Conservation (phyloP, 257 asterid species). For the Penstemon eatonii region DNA sequence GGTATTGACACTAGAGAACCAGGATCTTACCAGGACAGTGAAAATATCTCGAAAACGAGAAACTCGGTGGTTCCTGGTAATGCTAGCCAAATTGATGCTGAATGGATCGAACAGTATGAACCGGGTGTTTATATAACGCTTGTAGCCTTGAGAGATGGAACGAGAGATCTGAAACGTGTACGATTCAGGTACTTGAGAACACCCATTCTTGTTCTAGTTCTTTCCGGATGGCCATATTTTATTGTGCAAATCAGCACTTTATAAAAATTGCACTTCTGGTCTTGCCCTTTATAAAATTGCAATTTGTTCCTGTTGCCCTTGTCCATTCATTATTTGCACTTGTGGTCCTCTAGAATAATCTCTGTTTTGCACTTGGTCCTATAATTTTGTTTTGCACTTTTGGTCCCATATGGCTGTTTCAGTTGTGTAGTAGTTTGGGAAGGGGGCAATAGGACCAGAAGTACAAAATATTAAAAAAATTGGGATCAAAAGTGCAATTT, state of each 20-base stretch:
- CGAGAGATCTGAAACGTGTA: constrained; percentile 92
- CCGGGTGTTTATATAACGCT: constrained; percentile 93
- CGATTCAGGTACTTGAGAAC: constrained; percentile 76
- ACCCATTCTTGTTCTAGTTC: neutral
- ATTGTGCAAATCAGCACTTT: too few relatives aligned
- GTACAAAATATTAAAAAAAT: too few relatives aligned
- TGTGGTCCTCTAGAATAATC: too few relatives aligned
- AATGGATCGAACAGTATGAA: constrained; percentile 92
- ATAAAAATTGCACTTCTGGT: too few relatives aligned
- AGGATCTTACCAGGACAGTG: constrained; percentile 43
- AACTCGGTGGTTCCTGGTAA: constrained; percentile 44
- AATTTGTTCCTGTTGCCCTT: neutral
- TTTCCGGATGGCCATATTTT: too few relatives aligned
- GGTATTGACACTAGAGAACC: constrained; percentile 39
- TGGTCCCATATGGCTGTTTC: too few relatives aligned
- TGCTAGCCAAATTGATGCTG: constrained; percentile 73
- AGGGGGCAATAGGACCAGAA: too few relatives aligned
- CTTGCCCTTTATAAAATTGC: too few relatives aligned
- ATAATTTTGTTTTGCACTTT: too few relatives aligned
- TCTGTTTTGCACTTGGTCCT: too few relatives aligned
- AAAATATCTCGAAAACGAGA: constrained; percentile 52
- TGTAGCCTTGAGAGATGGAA: constrained; percentile 85
- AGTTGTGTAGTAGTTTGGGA: too few relatives aligned
- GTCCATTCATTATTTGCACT: neutral
- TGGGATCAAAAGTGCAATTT: too few relatives aligned